Evolutionary conservation across 805 yeast genomes (phyloP), one percentile per base, ranked within the genome.

Genomic region (Gaillardinia entomophila): DNA sequence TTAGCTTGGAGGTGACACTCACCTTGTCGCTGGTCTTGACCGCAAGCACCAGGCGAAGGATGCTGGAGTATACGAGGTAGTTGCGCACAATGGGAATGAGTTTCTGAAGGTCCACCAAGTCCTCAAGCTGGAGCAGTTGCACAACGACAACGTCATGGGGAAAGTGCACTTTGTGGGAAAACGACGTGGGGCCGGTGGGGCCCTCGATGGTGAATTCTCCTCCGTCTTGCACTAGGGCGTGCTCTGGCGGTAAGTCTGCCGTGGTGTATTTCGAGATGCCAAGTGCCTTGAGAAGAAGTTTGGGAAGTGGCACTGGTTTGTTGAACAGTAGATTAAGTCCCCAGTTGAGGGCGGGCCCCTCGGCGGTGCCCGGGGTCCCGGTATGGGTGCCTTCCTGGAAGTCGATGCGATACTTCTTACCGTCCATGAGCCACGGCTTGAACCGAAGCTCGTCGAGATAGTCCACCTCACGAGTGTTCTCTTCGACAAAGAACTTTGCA

Each of bases 51-150:
- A 10, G 6, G 6, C 22, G 22, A 6, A 19, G 22, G 22, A 19
- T 19, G 6, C 8, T 6, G 6, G 22, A 19, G 22, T 19, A 19
- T 10, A 10, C 22, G 10, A 57, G 22, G 28, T 48, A 56, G 38
- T 57, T 65, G 7, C 71, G 43, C 10, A 62, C 41, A 1, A 53
- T 42, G 2, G 62, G 55, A 2, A 65, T 29, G 12, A 60, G 27
- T 6, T 24, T 37, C 2, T 54, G 30, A 3, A 64, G 41, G 19
- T 56, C 59, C 15, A 34, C 33, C 23, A 65, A 27, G 26, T 42
- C 48, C 18, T 41, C 42, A 10, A 65, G 39, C 1, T 45, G 35
- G 6, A 63, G 17, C 7, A 49, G 40, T 13, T 33, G 39, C 5
- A 66, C 35, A 6, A 52, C 41, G 2, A 52, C 33, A 30, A 54